Evolutionary conservation across 805 yeast genomes (phyloP), one percentile per base, ranked within the genome.

Genomic region (Metschnikowia cerradonensis): DNA sequence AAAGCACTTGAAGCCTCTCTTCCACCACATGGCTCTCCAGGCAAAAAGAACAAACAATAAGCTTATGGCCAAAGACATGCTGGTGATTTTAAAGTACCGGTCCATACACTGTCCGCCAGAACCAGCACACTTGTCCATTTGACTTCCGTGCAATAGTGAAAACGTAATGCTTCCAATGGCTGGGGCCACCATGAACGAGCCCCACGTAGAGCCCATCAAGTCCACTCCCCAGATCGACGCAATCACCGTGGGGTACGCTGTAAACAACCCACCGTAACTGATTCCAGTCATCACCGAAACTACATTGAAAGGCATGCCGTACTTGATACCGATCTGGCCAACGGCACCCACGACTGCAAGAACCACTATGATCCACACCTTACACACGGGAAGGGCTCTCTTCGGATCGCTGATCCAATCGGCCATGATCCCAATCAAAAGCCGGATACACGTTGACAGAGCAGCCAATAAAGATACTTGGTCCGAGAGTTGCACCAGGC

Each of bases 151-250:
- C 11, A 83, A 56, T 46, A 87, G 60, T 5, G 96, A 91, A 59
- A 79, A 87, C 2, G 80, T 53, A 4, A 86, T 72, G 1, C 92
- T 75, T 1, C 96, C 96, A 2, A 88, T 55, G 0, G 97, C 96
- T 2, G 97, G 96, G 0, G 95, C 94, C 34, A 88, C 76, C 79
- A 90, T 85, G 64, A 90, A 88, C 23, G 86, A 73, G 2, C 97
- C 97, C 89, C 96, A 92, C 1, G 92, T 87, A 2, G 96, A 87
- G 0, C 97, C 98, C 67, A 92, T 82, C 33, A 88, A 78, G 40
- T 87, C 90, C 20, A 87, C 78, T 0, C 97, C 97, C 90, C 96
- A 94, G 2, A 88, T 81, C 3, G 84, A 75, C 1, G 96, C 85
- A 14, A 90, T 81, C 13, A 90, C 76, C 0, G 96, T 86, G 3